These are phyloP conservation scores for Theileria luwenshuni DNA, from an alignment of 169 alveolate species.

Conservation along the genomic window DNA sequence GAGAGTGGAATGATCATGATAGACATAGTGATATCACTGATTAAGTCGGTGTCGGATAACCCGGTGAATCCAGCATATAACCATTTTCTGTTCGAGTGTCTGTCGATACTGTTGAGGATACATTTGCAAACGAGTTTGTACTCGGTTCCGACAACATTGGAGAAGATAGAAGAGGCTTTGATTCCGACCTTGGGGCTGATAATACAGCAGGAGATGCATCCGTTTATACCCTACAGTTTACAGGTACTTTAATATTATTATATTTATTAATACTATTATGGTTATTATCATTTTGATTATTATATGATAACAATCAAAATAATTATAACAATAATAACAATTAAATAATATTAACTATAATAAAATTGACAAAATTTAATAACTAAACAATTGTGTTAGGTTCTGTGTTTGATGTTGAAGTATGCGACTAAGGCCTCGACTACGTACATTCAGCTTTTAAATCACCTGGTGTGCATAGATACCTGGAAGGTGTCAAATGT, in stretches of 20 bases:
- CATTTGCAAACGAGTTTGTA: slow-evolving; percentile 59
- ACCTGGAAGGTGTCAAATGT: slow-evolving; percentile 70
- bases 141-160: slow-evolving; percentile 19
- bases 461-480: slow-evolving; percentile 61
- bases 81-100: slow-evolving; percentile 81
- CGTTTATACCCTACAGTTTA: slow-evolving; percentile 80
- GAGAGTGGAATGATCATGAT: slow-evolving; percentile 63
- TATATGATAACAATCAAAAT: too few species aligned
- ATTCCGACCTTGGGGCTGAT: slow-evolving; percentile 75
- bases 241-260: slow-evolving; percentile 59
- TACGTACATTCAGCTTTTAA: slow-evolving; percentile 67
- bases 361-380: background rate
- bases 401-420: slow-evolving; percentile 37
- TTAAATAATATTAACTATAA: too few species aligned
- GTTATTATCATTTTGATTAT: too few species aligned
- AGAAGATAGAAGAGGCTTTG: slow-evolving; percentile 62
- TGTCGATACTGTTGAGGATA: slow-evolving; percentile 57
- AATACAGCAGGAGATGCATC: slow-evolving; percentile 75
- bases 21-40: slow-evolving; percentile 50
- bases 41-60: slow-evolving; percentile 74
- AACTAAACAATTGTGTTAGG: slow-evolving; percentile 10
- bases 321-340: too few species aligned
- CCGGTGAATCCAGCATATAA: slow-evolving; percentile 82
- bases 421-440: slow-evolving; percentile 54
- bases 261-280: background rate